These are phyloP conservation scores for Melanomma pulvis-pyrius DNA, from an alignment of 495 filamentous ascomycete species.

Conservation along the genomic window DNA sequence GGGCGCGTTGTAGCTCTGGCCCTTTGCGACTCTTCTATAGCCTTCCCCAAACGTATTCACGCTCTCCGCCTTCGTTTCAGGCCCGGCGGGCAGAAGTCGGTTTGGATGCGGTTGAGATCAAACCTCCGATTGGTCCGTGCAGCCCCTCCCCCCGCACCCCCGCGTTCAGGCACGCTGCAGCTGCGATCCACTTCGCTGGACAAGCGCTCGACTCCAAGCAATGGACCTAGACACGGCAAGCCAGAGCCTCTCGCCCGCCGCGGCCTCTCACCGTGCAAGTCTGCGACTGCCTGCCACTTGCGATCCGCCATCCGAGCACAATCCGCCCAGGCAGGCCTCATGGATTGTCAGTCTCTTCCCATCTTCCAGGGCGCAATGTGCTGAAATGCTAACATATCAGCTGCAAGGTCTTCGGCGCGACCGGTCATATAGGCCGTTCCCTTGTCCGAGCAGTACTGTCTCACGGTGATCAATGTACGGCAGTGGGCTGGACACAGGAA, in stretches of 20 bases:
- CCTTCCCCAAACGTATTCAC: too few relatives aligned
- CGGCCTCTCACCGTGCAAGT: slow-evolving; percentile 33
- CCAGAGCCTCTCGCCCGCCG: slow-evolving; percentile 35
- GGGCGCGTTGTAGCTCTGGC: too few relatives aligned
- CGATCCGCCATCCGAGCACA: slow-evolving; percentile 42
- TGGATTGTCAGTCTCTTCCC: slow-evolving; percentile 42
- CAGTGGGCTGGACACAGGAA: slow-evolving; percentile 83
- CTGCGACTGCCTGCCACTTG: slow-evolving; percentile 43
- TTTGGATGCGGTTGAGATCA: neutral
- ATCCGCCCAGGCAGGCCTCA: slow-evolving; percentile 40
- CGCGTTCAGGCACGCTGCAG: slow-evolving; percentile 2
- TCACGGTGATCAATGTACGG: slow-evolving; percentile 82
- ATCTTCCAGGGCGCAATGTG: neutral
- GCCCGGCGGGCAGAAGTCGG: too few relatives aligned
- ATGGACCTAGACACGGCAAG: slow-evolving; percentile 36
- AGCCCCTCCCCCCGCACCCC: slow-evolving; percentile 7
- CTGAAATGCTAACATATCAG: neutral
- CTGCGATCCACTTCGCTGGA: neutral
- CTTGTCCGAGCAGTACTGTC: slow-evolving; percentile 79
- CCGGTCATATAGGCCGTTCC: slow-evolving; percentile 92
- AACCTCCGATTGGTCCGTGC: slow-evolving; percentile 17
- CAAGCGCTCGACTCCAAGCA: neutral
- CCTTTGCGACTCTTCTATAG: too few relatives aligned
- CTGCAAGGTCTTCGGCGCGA: slow-evolving; percentile 82
- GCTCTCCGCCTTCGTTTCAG: too few relatives aligned